phyloP scores from a whole-genome alignment of 2,329 filamentous ascomycete genomes.

The Fusarium devonianum region DNA sequence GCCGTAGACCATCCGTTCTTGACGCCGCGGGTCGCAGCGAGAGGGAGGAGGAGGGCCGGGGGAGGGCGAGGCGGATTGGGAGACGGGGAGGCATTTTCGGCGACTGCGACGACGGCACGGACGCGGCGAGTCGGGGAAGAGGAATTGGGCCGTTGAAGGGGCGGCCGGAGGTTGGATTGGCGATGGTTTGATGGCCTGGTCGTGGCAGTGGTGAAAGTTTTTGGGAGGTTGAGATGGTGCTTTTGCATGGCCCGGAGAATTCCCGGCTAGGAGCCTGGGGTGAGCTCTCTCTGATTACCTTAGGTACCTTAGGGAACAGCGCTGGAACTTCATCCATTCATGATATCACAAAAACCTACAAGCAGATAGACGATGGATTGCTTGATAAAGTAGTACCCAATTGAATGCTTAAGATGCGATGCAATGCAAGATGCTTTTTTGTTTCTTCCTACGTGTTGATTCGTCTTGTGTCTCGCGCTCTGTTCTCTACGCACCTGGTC shows the following conservation, averaged over 20 bases:
- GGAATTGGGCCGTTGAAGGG: conserved; percentile 28
- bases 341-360: neutral
- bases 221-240: conserved; percentile 32
- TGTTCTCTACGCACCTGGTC: conserved; percentile 43
- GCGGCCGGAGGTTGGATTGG: conserved; percentile 10
- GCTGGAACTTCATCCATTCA: neutral
- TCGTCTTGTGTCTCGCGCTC: neutral
- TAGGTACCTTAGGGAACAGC: neutral
- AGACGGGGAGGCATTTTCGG: conserved; percentile 56
- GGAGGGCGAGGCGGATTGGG: conserved; percentile 53
- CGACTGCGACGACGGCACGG: conserved; percentile 16
- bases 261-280: conserved; percentile 21
- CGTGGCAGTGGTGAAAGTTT: conserved; percentile 35
- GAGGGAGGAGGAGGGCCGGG: conserved; percentile 55
- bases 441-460: neutral
- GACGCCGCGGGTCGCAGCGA: conserved; percentile 57
- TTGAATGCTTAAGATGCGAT: neutral
- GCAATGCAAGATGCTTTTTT: neutral
- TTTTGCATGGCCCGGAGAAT: conserved; percentile 37
- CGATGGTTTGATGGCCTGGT: conserved; percentile 16
- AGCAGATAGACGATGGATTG: neutral
- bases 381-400: no score
- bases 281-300: no score
- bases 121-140: conserved; percentile 15
- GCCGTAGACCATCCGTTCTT: conserved; percentile 69